Evolutionary conservation across 352 stramenopile genomes (phyloP), one percentile per base, ranked within the genome.

Genomic region (Thalassiosira livingstoniorum): DNA sequence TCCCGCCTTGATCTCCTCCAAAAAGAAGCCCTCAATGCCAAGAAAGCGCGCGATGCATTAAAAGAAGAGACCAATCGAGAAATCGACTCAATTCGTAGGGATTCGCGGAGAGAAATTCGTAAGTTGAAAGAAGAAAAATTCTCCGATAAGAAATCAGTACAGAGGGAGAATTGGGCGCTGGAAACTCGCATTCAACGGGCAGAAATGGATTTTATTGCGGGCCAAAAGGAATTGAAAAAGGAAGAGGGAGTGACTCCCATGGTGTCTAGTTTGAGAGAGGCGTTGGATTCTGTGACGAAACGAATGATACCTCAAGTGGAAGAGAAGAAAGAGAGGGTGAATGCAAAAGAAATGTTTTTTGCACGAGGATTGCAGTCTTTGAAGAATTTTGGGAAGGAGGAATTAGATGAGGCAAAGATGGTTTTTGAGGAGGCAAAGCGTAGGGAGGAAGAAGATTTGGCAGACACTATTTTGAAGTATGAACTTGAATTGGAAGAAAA

Each of bases 301-400:
- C 57, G 42, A 11, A 68, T 75, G 47, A 27, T 25, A 25, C 32
- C 42, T 2, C 61, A 60, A 23, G 45, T 80, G 29, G 62, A 53
- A 35, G 77, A 75, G 23, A 53, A 75, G 57, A 75, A 76, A 47
- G 62, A 84, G 35, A 35, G 63, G 32, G 29, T 61, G n/a, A 39
- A 18, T 21, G 77, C 77, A 39, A 78, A 75, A 60, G 61, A 75
- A 32, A 79, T 79, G 77, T 84, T 76, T 42, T 84, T 76, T 57
- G 77, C 69, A 35, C 23, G 35, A 51, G 54, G 35, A 3, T 32
- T 71, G 21, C 71, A 74, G 27, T 18, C 23, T 25, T 29, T 45
- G n/a, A 79, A 79, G 35, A 31, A 54, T 21, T 42, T 61, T 11
- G n/a, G 68, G 21, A 18, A 58, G 13, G 42, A 63, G 29, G 69